These are phyloP conservation scores for Rhizopogon parksii DNA, from an alignment of 1,284 basidiomycete genomes.

Conservation along the genomic window DNA sequence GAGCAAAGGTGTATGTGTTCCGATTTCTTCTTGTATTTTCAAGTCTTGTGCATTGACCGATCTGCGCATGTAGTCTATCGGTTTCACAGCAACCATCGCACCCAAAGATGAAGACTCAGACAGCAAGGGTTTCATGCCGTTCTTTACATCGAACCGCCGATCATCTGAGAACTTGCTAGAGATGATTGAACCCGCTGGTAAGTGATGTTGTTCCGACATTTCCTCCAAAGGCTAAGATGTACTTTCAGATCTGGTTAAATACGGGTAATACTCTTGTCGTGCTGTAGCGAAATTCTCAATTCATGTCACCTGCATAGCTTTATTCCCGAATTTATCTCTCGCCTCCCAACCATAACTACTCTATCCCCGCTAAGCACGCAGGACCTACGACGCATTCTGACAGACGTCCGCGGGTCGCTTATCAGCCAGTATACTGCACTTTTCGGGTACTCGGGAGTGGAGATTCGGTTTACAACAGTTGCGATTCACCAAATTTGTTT, in stretches of 20 bases:
- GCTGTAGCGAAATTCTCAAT: slow-evolving; percentile 4
- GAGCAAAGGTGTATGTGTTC: slow-evolving; percentile 66
- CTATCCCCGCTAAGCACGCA: slow-evolving; percentile 64
- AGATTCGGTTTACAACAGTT: slow-evolving; percentile 73
- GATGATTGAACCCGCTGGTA: slow-evolving; percentile 62
- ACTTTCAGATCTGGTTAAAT: slow-evolving; percentile 70
- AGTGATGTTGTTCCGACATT: slow-evolving; percentile 12
- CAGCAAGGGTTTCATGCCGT: slow-evolving; percentile 39
- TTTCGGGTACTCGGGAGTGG: slow-evolving; percentile 76
- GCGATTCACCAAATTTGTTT: slow-evolving; percentile 73
- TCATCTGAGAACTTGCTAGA: slow-evolving; percentile 47
- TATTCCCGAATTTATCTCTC: slow-evolving; percentile 92
- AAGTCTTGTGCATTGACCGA: neutral
- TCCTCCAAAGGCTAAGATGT: neutral
- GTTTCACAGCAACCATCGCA: slow-evolving; percentile 71
- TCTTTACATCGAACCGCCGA: slow-evolving; percentile 68
- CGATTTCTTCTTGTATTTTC: neutral
- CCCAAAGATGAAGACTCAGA: slow-evolving; percentile 32
- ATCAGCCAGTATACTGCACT: slow-evolving; percentile 84
- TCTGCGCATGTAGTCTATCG: slow-evolving; percentile 60
- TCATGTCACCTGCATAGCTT: slow-evolving; percentile 41
- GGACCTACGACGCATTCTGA: slow-evolving; percentile 86
- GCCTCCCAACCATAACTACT: slow-evolving; percentile 82
- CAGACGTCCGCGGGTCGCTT: slow-evolving; percentile 86
- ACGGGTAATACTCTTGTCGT: slow-evolving; percentile 47